Percentiles rank a stretch among this genome's conserved stretches.
Conservation (phyloP, 768 basidiomycete genomes). For the Xerocomellus dryophilus region DNA sequence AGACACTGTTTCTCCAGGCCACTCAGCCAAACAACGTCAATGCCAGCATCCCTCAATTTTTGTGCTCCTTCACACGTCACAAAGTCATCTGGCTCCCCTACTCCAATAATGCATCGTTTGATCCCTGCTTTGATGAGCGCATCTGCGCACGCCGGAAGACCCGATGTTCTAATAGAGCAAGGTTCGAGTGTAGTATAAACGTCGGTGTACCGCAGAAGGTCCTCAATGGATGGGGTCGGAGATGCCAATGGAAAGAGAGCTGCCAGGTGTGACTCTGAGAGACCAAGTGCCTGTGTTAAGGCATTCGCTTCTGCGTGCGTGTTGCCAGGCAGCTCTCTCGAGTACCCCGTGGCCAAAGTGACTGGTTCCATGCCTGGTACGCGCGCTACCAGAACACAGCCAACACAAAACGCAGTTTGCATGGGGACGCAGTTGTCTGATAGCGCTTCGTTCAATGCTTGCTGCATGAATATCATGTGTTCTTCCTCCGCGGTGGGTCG, state of each 20-base stretch:
- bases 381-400: slow-evolving; percentile 66
- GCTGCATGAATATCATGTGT: slow-evolving; percentile 48
- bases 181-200: slow-evolving; percentile 97
- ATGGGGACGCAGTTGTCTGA: slow-evolving; percentile 59
- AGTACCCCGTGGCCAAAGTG: slow-evolving; percentile 78
- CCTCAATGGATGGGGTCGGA: slow-evolving; percentile 34
- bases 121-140: slow-evolving; percentile 72
- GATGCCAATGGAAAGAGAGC: slow-evolving; percentile 39
- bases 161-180: slow-evolving; percentile 86
- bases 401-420: slow-evolving; percentile 87
- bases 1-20: slow-evolving; percentile 81
- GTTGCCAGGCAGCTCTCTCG: slow-evolving; percentile 88
- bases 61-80: slow-evolving; percentile 87
- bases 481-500: slow-evolving; percentile 10
- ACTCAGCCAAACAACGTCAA: slow-evolving; percentile 71
- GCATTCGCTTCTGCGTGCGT: slow-evolving; percentile 98
- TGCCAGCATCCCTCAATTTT: slow-evolving; percentile 64
- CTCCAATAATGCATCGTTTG: slow-evolving; percentile 81
- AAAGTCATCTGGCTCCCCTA: slow-evolving; percentile 89
- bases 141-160: slow-evolving; percentile 81
- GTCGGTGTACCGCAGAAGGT: slow-evolving; percentile 58
- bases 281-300: slow-evolving; percentile 60
- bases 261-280: slow-evolving; percentile 44
- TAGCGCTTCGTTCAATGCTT: slow-evolving; percentile 66
- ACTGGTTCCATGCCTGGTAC: slow-evolving; percentile 43